These are phyloP conservation scores for Neofusicoccum kwambonambiense DNA, from an alignment of 2,329 filamentous ascomycete species.

Conservation along the genomic window DNA sequence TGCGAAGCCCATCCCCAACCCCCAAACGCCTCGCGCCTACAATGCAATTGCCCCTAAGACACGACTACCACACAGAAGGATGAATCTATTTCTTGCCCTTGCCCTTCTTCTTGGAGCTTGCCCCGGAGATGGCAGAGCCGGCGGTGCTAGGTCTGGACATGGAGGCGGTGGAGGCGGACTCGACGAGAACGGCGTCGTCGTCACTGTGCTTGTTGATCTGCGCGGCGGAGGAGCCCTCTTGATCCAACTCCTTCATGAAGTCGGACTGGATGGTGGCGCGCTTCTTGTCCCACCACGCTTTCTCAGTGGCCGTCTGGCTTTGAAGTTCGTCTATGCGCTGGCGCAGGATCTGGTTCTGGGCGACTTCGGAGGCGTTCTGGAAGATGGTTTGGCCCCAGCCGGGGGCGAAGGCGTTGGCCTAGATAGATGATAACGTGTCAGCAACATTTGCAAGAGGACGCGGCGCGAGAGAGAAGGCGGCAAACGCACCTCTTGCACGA, in stretches of 20 bases:
- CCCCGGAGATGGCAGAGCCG: not conserved
- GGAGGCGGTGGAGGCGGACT: conserved; percentile 42
- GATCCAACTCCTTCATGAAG: conserved; percentile 77
- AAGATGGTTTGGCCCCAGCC: conserved; percentile 96
- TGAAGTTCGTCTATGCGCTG: conserved; percentile 74
- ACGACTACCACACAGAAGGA: conserved; percentile 26
- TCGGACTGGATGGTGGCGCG: conserved; percentile 69
- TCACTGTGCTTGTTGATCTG: conserved; percentile 47
- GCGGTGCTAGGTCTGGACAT: conserved; percentile 7
- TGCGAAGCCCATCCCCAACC: conserved; percentile 3
- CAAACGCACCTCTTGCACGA: conserved; percentile 76
- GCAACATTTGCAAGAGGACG: not conserved
- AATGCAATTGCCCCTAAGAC: conserved; percentile 8
- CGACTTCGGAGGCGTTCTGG: conserved; percentile 95
- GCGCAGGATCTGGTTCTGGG: conserved; percentile 76
- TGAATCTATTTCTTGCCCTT: conserved; percentile 60
- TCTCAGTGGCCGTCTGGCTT: conserved; percentile 68
- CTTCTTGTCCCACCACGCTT: conserved; percentile 90
- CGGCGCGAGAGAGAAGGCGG: too few species aligned
- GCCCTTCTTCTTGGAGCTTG: conserved; percentile 54
- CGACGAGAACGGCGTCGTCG: conserved; percentile 77
- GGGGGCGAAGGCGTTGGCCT: conserved; percentile 88
- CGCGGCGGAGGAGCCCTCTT: not conserved
- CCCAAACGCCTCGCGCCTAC: conserved; percentile 14
- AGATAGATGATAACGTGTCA: conserved; percentile 23